Evolutionary conservation across 352 stramenopile genomes (phyloP).

Genomic region (Thalassiosira hispida): DNA sequence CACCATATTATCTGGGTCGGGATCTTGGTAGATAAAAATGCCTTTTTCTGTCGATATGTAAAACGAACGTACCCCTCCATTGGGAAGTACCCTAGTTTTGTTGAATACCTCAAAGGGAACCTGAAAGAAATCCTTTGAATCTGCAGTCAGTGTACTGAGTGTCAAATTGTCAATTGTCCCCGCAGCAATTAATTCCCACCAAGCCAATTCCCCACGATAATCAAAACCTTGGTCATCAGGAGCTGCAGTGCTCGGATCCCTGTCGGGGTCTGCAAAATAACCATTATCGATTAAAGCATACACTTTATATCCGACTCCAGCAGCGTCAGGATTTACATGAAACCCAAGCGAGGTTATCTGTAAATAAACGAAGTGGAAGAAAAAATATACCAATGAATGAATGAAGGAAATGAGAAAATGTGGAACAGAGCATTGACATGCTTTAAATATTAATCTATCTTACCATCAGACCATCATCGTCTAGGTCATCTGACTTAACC

Average conservation of each 20-base stretch:
- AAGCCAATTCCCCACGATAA: slow-evolving; percentile 27
- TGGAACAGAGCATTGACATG: background rate
- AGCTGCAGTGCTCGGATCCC: background rate
- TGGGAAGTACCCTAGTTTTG: slow-evolving; percentile 6
- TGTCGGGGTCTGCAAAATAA: slow-evolving; percentile 35
- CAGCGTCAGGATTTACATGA: slow-evolving; percentile 15
- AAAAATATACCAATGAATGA: background rate
- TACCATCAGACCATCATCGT: slow-evolving; percentile 11
- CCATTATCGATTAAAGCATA: slow-evolving; percentile 30
- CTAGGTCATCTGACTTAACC: slow-evolving; percentile 1
- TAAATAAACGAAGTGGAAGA: background rate
- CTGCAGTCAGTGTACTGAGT: background rate
- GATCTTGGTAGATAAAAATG: slow-evolving; percentile 9
- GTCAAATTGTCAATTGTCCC: slow-evolving; percentile 28
- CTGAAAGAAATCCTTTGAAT: slow-evolving; percentile 10
- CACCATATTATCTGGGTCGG: background rate
- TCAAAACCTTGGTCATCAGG: slow-evolving; percentile 8
- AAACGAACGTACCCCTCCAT: slow-evolving; percentile 41
- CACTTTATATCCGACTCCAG: slow-evolving; percentile 26
- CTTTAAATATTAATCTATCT: slow-evolving; percentile 1
- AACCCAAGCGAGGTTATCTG: slow-evolving; percentile 41
- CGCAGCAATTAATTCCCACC: slow-evolving; percentile 9
- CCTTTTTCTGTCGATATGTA: slow-evolving; percentile 19
- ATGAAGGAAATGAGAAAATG: background rate
- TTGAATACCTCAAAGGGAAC: slow-evolving; percentile 24